Evolutionary conservation across 768 basidiomycete species (phyloP).

Genomic region (Obba rivulosa): DNA sequence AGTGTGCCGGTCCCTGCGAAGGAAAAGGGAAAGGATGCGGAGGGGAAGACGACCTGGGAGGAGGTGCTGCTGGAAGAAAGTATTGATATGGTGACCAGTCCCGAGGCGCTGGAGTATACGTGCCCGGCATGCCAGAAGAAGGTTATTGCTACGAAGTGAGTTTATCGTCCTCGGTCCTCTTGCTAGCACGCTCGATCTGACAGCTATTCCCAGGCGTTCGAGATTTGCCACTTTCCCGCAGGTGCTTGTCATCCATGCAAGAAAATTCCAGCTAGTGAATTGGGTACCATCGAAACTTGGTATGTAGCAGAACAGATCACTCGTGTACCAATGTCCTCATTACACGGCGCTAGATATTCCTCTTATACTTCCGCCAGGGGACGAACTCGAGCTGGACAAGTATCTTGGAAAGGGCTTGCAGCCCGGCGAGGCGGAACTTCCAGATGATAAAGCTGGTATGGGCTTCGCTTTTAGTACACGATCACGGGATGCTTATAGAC

Average conservation of each 20-base stretch:
- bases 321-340: not conserved
- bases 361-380: slow-evolving; percentile 56
- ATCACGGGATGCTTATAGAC: not conserved
- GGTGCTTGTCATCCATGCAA: slow-evolving; percentile 82
- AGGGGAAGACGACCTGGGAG: slow-evolving; percentile 60
- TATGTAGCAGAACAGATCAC: slow-evolving; percentile 28
- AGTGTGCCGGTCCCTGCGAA: slow-evolving; percentile 73
- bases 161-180: slow-evolving; percentile 1
- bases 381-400: slow-evolving; percentile 53
- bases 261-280: slow-evolving; percentile 91
- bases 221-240: slow-evolving; percentile 86
- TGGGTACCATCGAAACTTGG: slow-evolving; percentile 97
- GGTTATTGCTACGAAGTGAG: slow-evolving; percentile 71
- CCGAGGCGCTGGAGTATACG: slow-evolving; percentile 71
- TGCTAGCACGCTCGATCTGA: not conserved
- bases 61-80: slow-evolving; percentile 59
- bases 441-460: slow-evolving; percentile 41
- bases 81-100: slow-evolving; percentile 49
- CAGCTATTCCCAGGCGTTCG: slow-evolving; percentile 44
- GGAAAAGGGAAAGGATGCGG: slow-evolving; percentile 48
- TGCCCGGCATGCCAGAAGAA: slow-evolving; percentile 71
- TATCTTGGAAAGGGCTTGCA: slow-evolving; percentile 61
- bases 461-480: not conserved
- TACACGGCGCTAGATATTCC: slow-evolving; percentile 65
- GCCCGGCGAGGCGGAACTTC: slow-evolving; percentile 62